Percentiles rank a stretch among this genome's conserved stretches.
Evolutionary conservation across 177 flowering plant species (phyloP).

Genomic region (Viscum album): DNA sequence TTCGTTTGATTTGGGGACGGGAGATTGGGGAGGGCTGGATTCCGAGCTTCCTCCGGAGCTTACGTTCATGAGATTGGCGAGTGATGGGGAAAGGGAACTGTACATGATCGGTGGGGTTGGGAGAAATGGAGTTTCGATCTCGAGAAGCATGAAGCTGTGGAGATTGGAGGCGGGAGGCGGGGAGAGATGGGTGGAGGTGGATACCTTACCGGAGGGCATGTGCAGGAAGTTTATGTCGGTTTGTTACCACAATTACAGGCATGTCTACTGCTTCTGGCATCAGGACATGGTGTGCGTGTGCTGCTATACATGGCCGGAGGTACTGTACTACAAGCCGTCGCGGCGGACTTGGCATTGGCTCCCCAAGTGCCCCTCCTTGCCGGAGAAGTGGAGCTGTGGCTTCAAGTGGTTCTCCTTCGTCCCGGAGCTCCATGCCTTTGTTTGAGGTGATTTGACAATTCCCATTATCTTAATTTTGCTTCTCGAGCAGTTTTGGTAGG

Average conservation of each 20-base stretch:
- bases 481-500: too few relatives aligned
- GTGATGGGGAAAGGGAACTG: slow-evolving; percentile 25
- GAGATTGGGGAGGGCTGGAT: slow-evolving; percentile 27
- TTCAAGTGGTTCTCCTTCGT: slow-evolving; percentile 73
- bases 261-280: slow-evolving; percentile 63
- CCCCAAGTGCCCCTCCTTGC: slow-evolving; percentile 60
- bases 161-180: slow-evolving; percentile 23
- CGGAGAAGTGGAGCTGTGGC: slow-evolving; percentile 73
- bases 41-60: slow-evolving; percentile 32
- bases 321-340: slow-evolving; percentile 49
- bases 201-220: slow-evolving; percentile 49
- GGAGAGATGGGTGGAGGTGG: slow-evolving; percentile 37
- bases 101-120: slow-evolving; percentile 62
- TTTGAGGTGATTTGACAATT: too few relatives aligned
- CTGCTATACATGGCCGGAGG: slow-evolving; percentile 76
- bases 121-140: slow-evolving; percentile 23
- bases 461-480: too few relatives aligned
- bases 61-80: slow-evolving; percentile 40
- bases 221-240: slow-evolving; percentile 52
- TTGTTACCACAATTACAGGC: slow-evolving; percentile 71
- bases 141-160: slow-evolving; percentile 32
- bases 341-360: slow-evolving; percentile 81
- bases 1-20: slow-evolving; percentile 12
- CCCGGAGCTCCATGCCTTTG: slow-evolving; percentile 43
- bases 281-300: slow-evolving; percentile 55